These are phyloP conservation scores for Dimargaris cristalligena DNA, from an alignment of 192 early-diverging fungal species.

Conservation along the genomic window DNA sequence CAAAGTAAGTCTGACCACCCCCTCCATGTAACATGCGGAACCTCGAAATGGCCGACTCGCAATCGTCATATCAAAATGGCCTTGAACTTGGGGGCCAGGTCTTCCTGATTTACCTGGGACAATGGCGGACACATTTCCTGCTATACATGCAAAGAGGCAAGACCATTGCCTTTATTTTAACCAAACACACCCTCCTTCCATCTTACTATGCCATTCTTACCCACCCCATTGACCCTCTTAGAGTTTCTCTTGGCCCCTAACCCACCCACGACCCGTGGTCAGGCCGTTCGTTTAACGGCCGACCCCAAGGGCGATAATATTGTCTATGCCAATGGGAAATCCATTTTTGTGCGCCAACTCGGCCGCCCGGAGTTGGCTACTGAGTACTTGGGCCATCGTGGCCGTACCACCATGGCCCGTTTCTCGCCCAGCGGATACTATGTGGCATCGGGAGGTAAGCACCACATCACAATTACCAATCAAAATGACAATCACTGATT, in stretches of 20 bases:
- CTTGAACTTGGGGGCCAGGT: too few relatives aligned
- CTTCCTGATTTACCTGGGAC: too few relatives aligned
- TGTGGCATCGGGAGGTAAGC: constrained; percentile 83
- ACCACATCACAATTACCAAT: too few relatives aligned
- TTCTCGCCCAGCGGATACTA: constrained; percentile 89
- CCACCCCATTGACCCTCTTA: constrained; percentile 10
- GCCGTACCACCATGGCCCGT: constrained; percentile 63
- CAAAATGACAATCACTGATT: too few relatives aligned
- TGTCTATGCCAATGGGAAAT: constrained; percentile 77
- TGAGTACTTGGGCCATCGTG: constrained; percentile 72
- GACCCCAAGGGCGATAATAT: constrained; percentile 72
- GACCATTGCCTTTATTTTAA: too few relatives aligned
- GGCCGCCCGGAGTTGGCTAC: constrained; percentile 19
- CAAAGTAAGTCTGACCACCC: too few relatives aligned
- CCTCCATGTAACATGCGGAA: too few relatives aligned
- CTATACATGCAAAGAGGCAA: too few relatives aligned
- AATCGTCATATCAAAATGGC: too few relatives aligned
- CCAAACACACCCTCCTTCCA: too few relatives aligned
- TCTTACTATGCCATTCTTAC: not conserved
- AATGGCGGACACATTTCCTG: too few relatives aligned
- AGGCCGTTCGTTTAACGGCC: constrained; percentile 57
- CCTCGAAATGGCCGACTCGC: too few relatives aligned
- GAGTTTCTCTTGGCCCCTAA: constrained; percentile 50
- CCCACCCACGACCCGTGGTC: constrained; percentile 64
- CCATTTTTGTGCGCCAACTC: constrained; percentile 72